A percentile compares a stretch with the other conserved stretches of the same genome.
These are phyloP conservation scores for Annulohypoxylon maeteangense DNA, from an alignment of 495 filamentous ascomycete species.

Conservation along the genomic window DNA sequence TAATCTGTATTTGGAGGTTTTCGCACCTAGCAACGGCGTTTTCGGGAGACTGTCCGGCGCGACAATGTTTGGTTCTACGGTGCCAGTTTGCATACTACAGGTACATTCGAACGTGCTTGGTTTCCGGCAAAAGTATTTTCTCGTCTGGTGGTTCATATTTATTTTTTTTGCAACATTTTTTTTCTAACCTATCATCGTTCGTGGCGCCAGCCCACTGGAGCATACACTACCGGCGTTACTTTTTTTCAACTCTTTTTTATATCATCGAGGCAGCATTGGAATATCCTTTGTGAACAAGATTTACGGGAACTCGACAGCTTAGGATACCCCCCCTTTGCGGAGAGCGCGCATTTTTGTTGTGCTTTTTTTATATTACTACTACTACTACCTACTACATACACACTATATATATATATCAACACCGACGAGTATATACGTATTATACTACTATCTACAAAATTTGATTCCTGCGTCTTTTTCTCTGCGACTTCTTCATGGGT, in stretches of 20 bases:
- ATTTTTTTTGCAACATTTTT: background rate
- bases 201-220: slow-evolving; percentile 41
- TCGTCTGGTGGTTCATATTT: background rate
- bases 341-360: slow-evolving; percentile 29
- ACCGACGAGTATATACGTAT: slow-evolving; percentile 30
- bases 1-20: slow-evolving; percentile 33
- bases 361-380: slow-evolving; percentile 24
- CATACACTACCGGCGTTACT: slow-evolving; percentile 44
- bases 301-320: slow-evolving; percentile 43
- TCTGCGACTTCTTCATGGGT: background rate
- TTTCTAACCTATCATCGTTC: slow-evolving; percentile 28
- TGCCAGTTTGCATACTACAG: slow-evolving; percentile 39
- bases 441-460: slow-evolving; percentile 32
- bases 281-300: slow-evolving; percentile 28
- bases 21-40: slow-evolving; percentile 39
- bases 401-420: slow-evolving; percentile 34
- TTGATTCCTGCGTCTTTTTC: slow-evolving; percentile 31
- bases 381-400: slow-evolving; percentile 29
- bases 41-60: slow-evolving; percentile 32
- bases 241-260: too few relatives aligned
- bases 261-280: slow-evolving; percentile 39
- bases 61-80: slow-evolving; percentile 38
- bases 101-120: slow-evolving; percentile 30
- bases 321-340: slow-evolving; percentile 40
- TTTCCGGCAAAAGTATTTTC: slow-evolving; percentile 38